phyloP scores from a whole-genome alignment of 2,329 filamentous ascomycete genomes.

The Triangularia setosa region DNA sequence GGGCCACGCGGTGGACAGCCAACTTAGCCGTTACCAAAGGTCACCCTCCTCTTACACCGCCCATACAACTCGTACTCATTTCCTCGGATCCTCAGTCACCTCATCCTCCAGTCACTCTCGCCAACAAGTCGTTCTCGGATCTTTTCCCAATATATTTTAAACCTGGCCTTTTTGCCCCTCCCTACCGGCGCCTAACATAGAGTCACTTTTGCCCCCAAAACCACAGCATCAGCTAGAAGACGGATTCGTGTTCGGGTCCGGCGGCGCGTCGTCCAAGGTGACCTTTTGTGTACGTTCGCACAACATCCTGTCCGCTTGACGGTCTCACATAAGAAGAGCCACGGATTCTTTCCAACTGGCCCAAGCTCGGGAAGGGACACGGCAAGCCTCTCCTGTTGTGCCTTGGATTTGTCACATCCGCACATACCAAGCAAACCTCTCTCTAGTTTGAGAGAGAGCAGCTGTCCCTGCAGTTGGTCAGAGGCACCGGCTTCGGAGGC shows the following conservation, averaged over 20 bases:
- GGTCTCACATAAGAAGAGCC: constrained; percentile 3
- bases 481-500: background rate
- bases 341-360: background rate
- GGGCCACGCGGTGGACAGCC: background rate
- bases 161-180: background rate
- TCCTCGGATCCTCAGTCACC: background rate
- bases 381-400: background rate
- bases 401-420: background rate
- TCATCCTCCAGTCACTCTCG: background rate
- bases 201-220: background rate
- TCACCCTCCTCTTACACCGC: background rate
- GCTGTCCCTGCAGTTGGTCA: background rate
- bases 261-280: constrained; percentile 1
- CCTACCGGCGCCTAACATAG: background rate
- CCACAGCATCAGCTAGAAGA: background rate
- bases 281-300: background rate
- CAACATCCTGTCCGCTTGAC: constrained; percentile 14
- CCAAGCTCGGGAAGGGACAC: background rate
- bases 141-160: background rate
- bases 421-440: background rate
- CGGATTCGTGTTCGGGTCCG: background rate
- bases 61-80: background rate
- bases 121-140: background rate
- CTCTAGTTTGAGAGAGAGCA: background rate
- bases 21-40: background rate